A percentile compares a stretch with the other conserved stretches of the same genome.
These are phyloP conservation scores for Citropsis articulata DNA, from an alignment of 345 rosid genomes.

Conservation along the genomic window DNA sequence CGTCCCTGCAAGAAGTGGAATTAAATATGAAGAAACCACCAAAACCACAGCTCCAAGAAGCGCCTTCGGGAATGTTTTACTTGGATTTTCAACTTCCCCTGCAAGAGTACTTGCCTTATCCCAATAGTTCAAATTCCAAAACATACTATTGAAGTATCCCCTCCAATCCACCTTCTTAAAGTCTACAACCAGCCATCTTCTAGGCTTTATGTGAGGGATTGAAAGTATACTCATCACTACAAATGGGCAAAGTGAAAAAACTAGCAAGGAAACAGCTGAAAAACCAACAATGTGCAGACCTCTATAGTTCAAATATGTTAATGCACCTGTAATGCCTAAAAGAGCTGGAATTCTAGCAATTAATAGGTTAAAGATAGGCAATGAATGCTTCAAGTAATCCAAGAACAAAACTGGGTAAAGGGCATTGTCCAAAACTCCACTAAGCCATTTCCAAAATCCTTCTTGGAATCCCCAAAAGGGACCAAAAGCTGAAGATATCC, in stretches of 20 bases:
- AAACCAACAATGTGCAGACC: slow-evolving; percentile 84
- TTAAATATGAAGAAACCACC: slow-evolving; percentile 72
- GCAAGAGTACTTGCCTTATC: slow-evolving; percentile 95
- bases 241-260: slow-evolving; percentile 77
- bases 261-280: slow-evolving; percentile 66
- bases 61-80: slow-evolving; percentile 87
- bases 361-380: slow-evolving; percentile 55
- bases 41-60: slow-evolving; percentile 71
- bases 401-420: slow-evolving; percentile 83
- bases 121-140: slow-evolving; percentile 98
- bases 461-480: slow-evolving; percentile 96
- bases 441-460: slow-evolving; percentile 97
- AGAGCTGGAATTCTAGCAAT: slow-evolving; percentile 80
- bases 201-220: slow-evolving; percentile 62
- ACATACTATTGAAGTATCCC: slow-evolving; percentile 83
- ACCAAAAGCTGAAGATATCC: slow-evolving; percentile 93
- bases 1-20: slow-evolving; percentile 82
- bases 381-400: slow-evolving; percentile 85
- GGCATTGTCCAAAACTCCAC: slow-evolving; percentile 97
- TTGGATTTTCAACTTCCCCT: slow-evolving; percentile 82
- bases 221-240: slow-evolving; percentile 66
- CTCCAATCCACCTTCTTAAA: slow-evolving; percentile 73
- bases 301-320: slow-evolving; percentile 85
- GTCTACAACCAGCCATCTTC: slow-evolving; percentile 69
- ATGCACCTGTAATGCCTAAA: slow-evolving; percentile 60